A percentile compares a stretch with the other conserved stretches of the same genome.
These are phyloP conservation scores for Aureobasidium subglaciale DNA, from an alignment of 2,329 filamentous ascomycete species.

Conservation along the genomic window DNA sequence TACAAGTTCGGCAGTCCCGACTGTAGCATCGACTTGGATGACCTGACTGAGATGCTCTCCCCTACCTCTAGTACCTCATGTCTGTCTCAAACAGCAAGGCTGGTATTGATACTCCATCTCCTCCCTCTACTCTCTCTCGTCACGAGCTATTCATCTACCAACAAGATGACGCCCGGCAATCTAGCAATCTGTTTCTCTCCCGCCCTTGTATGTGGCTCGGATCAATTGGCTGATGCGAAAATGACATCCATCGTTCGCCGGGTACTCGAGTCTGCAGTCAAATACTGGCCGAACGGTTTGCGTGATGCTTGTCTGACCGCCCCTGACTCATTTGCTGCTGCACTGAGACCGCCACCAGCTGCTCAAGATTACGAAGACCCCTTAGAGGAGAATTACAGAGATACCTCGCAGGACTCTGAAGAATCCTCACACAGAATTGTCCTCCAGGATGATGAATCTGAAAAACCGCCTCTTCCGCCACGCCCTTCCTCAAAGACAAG, in stretches of 20 bases:
- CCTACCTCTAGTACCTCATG: slow-evolving; percentile 40
- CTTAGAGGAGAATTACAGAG: slow-evolving; percentile 25
- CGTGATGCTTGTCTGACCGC: slow-evolving; percentile 36
- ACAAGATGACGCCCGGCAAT: slow-evolving; percentile 50
- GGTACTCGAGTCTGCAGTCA: slow-evolving; percentile 42
- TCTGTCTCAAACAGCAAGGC: slow-evolving; percentile 38
- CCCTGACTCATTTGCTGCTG: slow-evolving; percentile 30
- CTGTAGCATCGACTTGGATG: slow-evolving; percentile 32
- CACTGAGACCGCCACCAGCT: slow-evolving; percentile 35
- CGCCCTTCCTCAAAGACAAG: background rate
- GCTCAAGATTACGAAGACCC: slow-evolving; percentile 44
- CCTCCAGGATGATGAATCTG: slow-evolving; percentile 30
- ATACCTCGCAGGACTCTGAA: background rate
- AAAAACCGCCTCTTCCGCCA: slow-evolving; percentile 20
- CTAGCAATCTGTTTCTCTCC: slow-evolving; percentile 49
- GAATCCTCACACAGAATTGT: slow-evolving; percentile 34
- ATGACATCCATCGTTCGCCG: slow-evolving; percentile 45
- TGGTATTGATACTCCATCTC: slow-evolving; percentile 45
- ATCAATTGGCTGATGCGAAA: slow-evolving; percentile 49
- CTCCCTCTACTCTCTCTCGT: slow-evolving; percentile 45
- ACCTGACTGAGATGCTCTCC: slow-evolving; percentile 40
- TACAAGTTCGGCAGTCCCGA: slow-evolving; percentile 36
- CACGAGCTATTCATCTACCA: slow-evolving; percentile 38
- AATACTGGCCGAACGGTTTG: slow-evolving; percentile 39
- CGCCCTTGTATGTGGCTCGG: slow-evolving; percentile 44